These are phyloP conservation scores for Stentor roeselii DNA, from an alignment of 73 alveolate genomes.

Conservation along the genomic window DNA sequence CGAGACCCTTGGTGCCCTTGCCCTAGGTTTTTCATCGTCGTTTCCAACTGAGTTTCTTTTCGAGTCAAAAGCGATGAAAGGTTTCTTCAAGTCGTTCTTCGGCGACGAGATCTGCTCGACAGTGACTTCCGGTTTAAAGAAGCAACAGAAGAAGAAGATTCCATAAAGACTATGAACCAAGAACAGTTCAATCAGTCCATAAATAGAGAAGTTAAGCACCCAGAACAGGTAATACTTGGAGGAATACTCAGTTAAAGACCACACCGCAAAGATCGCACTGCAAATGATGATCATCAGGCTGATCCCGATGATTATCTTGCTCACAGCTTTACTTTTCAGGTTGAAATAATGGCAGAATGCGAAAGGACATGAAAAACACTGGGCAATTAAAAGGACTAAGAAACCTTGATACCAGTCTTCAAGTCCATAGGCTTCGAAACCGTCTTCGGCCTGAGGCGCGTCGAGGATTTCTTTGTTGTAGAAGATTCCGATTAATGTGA, in stretches of 20 bases:
- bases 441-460: not conserved
- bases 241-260: not conserved
- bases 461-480: not conserved
- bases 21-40: no score
- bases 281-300: not conserved
- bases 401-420: not conserved
- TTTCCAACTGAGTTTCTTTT: no score
- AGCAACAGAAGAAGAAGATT: no score
- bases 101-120: no score
- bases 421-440: not conserved
- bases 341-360: not conserved
- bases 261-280: not conserved
- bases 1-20: no score
- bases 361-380: not conserved
- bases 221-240: not conserved
- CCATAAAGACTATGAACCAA: no score
- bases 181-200: not conserved
- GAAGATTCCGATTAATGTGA: not conserved
- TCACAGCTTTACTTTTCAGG: not conserved
- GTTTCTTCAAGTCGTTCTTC: no score
- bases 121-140: no score
- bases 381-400: not conserved
- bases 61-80: no score
- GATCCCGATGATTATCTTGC: not conserved
- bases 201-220: not conserved